Evolutionary conservation across 2,329 filamentous ascomycete species (phyloP), one percentile per base, ranked within the genome.

Genomic region (Colletotrichum kahawae): DNA sequence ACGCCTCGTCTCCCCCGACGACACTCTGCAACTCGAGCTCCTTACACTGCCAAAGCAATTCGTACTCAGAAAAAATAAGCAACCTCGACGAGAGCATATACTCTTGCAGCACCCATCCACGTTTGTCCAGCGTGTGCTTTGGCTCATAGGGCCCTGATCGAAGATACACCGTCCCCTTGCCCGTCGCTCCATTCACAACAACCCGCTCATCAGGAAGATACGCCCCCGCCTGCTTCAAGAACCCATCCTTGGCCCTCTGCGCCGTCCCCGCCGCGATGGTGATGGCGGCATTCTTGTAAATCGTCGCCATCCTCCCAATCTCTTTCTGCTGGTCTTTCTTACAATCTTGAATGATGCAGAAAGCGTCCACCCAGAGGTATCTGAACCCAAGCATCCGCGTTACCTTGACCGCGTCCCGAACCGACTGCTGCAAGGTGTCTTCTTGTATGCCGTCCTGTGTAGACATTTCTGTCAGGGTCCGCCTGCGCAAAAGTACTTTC

Each of bases 281-380:
- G 18, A 54, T 33, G 12, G 74, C 70, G 0, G 77, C 77, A 29
- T 69, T 74, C 54, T 71, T 59, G 71, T 77, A 76, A 2, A 77
- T 67, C 8, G 34, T 64, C 0, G 71, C 69, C 77, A 78, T 78
- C 8, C 24, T 67, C 16, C 65, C 43, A 10, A 78, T 56, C 56
- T 78, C 70, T 4, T 43, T 56, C 1, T 43, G 36, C 34, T 78
- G 71, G 12, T 79, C 78, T 13, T 21, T 38, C 7, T 9, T 5
- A 48, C 77, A 73, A 21, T 78, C 74, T n/a, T 79, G 77, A 3
- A 77, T 65, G 2, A 79, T 74, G 36, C 78, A 79, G 8, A 78
- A 72, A 4, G 71, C 68, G 34, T 79, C 77, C 1, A 78, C 54
- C 78, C 78, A 79, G 13, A 78, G 73, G 5, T 77, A 78, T 14